Base-by-base conservation (phyloP, 192 early-diverging fungal genomes). In the Backusella parvicylindrica region DNA sequence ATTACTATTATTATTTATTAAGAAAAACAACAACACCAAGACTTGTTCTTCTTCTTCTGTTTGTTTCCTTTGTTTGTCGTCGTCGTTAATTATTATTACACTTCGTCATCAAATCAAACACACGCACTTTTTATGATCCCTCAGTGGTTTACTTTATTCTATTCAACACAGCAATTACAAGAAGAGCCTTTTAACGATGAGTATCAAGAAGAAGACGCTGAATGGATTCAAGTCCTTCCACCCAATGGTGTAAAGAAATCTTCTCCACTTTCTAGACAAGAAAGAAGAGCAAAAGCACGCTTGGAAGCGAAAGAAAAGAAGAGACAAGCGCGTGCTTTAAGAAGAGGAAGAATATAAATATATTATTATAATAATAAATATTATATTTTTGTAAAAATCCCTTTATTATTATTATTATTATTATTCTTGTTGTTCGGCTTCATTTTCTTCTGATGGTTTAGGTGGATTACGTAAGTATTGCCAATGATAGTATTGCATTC, bases 401-500 rank as follows among this genome's bases (percentile, higher is more conserved):
- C 7, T 37, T 37, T 50, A 53, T 16, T 53, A 53, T 56, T 26
- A 56, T 16, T 56, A 56, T 60, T 28, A 60, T 60, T 56, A 9
- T 56, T 56, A 23, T 56, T 56, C 9, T 56, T 56, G 21, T 28
- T 56, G 53, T 28, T 56, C 53, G 9, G 18, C 12, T 12, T 56
- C 53, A 56, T 8, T 28, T 3, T 56, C 53, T 56, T 56, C 69
- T 47, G 75, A 21, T 8, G 53, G 64, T n/a, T 68, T 30, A 15
- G 75, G 71, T 28, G 75, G 81, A 71, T 85, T 87, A 33, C 89
- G 78, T 41, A 86, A 87, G 35, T 81, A 87, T 73, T 84, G 79
- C 92, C 93, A 95, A 41, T 93, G 92, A 70, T 88, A 93, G 75
- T 88, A 95, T 85, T 96, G 92, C 73, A 90, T 88, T 63, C 90